Conservation (phyloP, 2,329 filamentous ascomycete genomes). For the Colletotrichum plurivorum region DNA sequence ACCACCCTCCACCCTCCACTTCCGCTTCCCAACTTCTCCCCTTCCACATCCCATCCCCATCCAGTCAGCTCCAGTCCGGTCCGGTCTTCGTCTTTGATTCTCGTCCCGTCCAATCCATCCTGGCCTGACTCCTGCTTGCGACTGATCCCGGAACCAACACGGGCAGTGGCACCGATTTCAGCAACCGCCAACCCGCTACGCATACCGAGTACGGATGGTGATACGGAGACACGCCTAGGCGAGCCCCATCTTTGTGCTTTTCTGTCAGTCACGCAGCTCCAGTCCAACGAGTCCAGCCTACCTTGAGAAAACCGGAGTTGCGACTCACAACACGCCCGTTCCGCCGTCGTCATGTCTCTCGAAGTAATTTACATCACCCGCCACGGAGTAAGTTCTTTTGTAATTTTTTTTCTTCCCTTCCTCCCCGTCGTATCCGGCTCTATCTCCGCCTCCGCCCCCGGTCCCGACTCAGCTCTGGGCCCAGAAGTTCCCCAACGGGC, state of each 20-base stretch:
- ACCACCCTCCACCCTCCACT: background rate
- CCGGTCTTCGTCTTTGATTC: slow-evolving; percentile 2
- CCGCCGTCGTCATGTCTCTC: slow-evolving; percentile 67
- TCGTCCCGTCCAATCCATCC: slow-evolving; percentile 6
- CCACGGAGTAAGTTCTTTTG: slow-evolving; percentile 75
- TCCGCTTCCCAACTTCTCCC: background rate
- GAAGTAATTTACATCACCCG: slow-evolving; percentile 81
- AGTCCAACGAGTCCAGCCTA: background rate
- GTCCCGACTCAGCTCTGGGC: slow-evolving; percentile 4
- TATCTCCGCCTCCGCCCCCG: slow-evolving; percentile 35
- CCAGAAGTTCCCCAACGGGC: slow-evolving; percentile 18
- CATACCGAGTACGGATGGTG: slow-evolving; percentile 7
- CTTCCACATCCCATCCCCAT: slow-evolving; percentile 1
- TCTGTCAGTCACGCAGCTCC: background rate
- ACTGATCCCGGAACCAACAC: slow-evolving; percentile 10
- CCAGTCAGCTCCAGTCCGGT: background rate
- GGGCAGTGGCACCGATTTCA: background rate
- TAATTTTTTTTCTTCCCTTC: background rate
- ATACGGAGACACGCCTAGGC: background rate
- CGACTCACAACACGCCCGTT: slow-evolving; percentile 10
- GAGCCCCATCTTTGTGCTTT: background rate
- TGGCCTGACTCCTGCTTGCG: background rate
- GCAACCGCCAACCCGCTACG: background rate
- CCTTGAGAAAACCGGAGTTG: background rate
- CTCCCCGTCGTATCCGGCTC: slow-evolving; percentile 20